A percentile compares a stretch with the other conserved stretches of the same genome.
Evolutionary conservation across 306 rosid genomes (phyloP).

Genomic region (Calophaca sinica): DNA sequence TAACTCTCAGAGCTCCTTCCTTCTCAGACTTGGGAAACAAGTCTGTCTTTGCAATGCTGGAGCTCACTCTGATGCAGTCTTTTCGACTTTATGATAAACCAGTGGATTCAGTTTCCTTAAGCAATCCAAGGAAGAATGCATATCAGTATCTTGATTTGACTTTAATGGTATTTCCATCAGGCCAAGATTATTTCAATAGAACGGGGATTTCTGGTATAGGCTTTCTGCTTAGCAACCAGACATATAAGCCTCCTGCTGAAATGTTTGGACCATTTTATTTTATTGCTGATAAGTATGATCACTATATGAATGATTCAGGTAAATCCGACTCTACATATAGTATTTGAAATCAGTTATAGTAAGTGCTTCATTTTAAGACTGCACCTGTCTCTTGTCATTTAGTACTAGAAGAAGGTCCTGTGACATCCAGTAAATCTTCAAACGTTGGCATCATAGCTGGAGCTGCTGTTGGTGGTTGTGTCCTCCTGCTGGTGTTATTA

Average conservation of each 20-base stretch:
- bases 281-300: constrained; percentile 11
- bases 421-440: constrained; percentile 45
- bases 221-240: constrained; percentile 62
- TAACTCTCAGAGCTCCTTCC: constrained; percentile 63
- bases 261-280: constrained; percentile 66
- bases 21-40: constrained; percentile 59
- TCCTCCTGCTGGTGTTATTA: constrained; percentile 57
- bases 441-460: constrained; percentile 62
- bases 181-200: constrained; percentile 54
- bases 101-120: constrained; percentile 61
- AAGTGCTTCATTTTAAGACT: constrained; percentile 23
- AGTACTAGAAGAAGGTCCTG: constrained; percentile 19
- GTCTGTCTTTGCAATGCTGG: constrained; percentile 44
- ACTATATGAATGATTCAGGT: constrained; percentile 47
- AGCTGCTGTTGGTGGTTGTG: constrained; percentile 66
- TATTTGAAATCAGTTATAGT: constrained; percentile 16
- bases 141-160: constrained; percentile 49
- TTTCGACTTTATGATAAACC: constrained; percentile 31
- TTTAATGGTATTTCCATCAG: constrained; percentile 63
- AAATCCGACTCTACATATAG: constrained; percentile 19
- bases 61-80: constrained; percentile 29
- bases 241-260: constrained; percentile 49
- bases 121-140: constrained; percentile 41
- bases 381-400: constrained; percentile 11
- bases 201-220: constrained; percentile 52